A percentile compares a stretch with the other conserved stretches of the same genome.
Conservation (phyloP, 2,329 filamentous ascomycete genomes). For the Ophiocordyceps unilateralis region DNA sequence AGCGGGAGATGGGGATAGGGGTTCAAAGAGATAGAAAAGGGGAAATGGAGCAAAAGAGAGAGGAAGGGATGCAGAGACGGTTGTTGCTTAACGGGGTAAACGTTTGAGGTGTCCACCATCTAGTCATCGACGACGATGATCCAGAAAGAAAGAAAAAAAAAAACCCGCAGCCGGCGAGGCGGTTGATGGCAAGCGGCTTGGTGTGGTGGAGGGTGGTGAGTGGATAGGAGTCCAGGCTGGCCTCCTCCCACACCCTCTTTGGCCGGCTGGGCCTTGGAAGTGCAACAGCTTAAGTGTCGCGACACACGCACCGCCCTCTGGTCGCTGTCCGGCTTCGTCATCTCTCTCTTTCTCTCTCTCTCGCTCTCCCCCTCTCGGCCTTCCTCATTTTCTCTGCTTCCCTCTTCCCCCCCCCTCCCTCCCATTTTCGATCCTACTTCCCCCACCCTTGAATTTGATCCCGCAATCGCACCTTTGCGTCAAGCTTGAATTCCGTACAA, state of each 20-base stretch:
- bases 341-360: neutral
- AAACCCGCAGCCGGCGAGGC: neutral
- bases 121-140: neutral
- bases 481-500: too few species aligned
- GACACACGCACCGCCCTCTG: neutral
- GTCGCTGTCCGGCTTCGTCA: neutral
- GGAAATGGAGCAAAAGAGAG: too few species aligned
- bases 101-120: too few species aligned
- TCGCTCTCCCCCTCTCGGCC: neutral
- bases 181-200: neutral
- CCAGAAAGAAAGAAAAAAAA: too few species aligned
- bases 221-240: neutral
- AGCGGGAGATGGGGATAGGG: too few species aligned
- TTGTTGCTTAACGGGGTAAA: too few species aligned
- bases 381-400: neutral
- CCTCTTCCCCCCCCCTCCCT: neutral
- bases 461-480: neutral
- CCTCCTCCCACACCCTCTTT: neutral
- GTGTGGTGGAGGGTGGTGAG: constrained; percentile 2
- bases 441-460: too few species aligned
- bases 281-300: constrained; percentile 1
- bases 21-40: too few species aligned
- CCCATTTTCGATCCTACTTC: neutral
- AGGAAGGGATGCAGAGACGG: too few species aligned
- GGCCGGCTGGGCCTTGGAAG: neutral